Conservation (phyloP, 2,329 filamentous ascomycete genomes). For the Ascochyta clinopodiicola region DNA sequence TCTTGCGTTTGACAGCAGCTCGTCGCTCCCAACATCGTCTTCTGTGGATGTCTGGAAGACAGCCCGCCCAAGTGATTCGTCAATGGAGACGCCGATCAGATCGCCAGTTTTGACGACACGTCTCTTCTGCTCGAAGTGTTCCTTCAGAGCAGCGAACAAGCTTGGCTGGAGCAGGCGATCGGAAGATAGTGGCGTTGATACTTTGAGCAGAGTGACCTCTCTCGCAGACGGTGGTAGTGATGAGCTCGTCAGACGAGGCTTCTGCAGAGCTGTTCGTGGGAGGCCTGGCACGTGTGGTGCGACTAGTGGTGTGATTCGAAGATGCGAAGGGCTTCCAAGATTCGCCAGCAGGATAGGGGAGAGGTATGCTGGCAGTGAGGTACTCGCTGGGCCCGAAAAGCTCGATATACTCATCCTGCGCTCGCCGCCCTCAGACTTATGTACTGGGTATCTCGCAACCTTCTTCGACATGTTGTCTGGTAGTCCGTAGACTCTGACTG, state of each 20-base stretch:
- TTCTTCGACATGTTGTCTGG: conserved; percentile 72
- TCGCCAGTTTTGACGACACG: conserved; percentile 87
- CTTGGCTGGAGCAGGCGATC: conserved; percentile 85
- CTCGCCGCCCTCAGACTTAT: conserved; percentile 46
- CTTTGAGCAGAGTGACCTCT: conserved; percentile 86
- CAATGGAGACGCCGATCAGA: conserved; percentile 85
- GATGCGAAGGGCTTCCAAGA: conserved; percentile 76
- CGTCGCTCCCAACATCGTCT: conserved; percentile 67
- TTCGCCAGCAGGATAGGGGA: conserved; percentile 90
- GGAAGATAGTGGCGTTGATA: conserved; percentile 86
- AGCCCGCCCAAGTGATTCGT: conserved; percentile 81
- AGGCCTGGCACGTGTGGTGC: conserved; percentile 52
- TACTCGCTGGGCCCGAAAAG: conserved; percentile 47
- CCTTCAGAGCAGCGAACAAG: conserved; percentile 84
- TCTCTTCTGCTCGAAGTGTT: conserved; percentile 82
- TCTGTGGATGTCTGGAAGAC: conserved; percentile 77
- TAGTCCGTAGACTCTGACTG: conserved; percentile 86
- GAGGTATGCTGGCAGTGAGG: conserved; percentile 65
- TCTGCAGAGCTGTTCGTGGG: conserved; percentile 48
- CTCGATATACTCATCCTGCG: conserved; percentile 56
- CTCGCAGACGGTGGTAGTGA: conserved; percentile 66
- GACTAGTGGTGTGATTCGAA: conserved; percentile 77
- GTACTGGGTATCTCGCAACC: conserved; percentile 61
- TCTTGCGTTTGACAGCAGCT: conserved; percentile 59
- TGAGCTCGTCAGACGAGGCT: conserved; percentile 52